phyloP scores from a whole-genome alignment of 352 stramenopile species.

The Phytopythium kandeliae region DNA sequence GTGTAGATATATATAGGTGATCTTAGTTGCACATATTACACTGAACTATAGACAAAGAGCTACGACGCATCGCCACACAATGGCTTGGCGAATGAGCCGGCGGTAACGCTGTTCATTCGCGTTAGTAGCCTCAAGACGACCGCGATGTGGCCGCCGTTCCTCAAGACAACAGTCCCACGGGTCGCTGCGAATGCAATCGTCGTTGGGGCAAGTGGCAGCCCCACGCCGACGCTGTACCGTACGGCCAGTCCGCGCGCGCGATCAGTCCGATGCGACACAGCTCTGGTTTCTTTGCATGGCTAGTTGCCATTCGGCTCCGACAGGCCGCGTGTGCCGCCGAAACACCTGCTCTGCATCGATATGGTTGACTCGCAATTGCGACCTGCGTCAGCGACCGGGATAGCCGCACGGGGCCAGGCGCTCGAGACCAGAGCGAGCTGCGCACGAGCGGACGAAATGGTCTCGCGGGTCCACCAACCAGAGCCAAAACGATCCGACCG shows the following conservation, averaged over 20 bases:
- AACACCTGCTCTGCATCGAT: background rate
- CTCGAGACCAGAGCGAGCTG: background rate
- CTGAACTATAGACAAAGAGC: background rate
- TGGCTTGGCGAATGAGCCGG: constrained; percentile 2
- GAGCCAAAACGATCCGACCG: background rate
- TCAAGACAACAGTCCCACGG: background rate
- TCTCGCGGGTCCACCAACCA: background rate
- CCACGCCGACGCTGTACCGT: constrained; percentile 5
- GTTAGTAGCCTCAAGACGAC: constrained; percentile 6
- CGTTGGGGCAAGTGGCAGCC: background rate
- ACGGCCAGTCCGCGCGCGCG: background rate
- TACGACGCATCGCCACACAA: background rate
- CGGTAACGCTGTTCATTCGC: constrained; percentile 5
- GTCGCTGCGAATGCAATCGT: background rate
- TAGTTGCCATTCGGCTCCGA: too few species aligned
- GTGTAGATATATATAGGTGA: background rate
- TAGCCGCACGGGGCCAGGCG: background rate
- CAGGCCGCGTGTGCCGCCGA: background rate
- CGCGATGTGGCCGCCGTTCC: background rate
- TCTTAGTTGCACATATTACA: background rate
- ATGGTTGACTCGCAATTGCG: too few species aligned
- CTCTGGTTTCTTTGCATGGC: constrained; percentile 2
- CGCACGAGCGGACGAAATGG: constrained; percentile 1
- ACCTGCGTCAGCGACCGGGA: background rate
- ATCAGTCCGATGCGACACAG: background rate